Percentiles rank a stretch among this genome's conserved stretches.
phyloP scores from a whole-genome alignment of 139 green algal genomes.

The Mychonastes homosphaera region DNA sequence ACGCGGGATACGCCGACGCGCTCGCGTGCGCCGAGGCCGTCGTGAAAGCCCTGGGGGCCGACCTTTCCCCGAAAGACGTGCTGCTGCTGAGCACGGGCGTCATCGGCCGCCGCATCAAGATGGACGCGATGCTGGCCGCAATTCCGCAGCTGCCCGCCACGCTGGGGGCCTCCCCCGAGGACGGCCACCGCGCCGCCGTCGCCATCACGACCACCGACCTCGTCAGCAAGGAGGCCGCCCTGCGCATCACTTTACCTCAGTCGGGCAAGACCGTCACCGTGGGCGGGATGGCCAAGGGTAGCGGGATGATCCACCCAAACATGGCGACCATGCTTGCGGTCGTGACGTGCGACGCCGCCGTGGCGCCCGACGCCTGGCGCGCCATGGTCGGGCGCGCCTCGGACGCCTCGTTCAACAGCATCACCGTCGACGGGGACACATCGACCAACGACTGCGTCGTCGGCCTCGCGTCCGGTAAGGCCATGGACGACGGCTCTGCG shows the following conservation, averaged over 20 bases:
- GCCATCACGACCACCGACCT: conserved; percentile 85
- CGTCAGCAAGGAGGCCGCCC: conserved; percentile 73
- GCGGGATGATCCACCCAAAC: conserved; percentile 99
- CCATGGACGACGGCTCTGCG: conserved; percentile 33
- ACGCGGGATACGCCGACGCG: conserved; percentile 59
- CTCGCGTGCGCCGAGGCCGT: conserved; percentile 45
- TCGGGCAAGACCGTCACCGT: conserved; percentile 47
- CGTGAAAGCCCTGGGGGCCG: conserved; percentile 49
- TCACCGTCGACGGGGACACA: conserved; percentile 81
- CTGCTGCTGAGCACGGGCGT: conserved; percentile 86
- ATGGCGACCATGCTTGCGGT: conserved; percentile 98
- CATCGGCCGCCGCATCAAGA: conserved; percentile 92
- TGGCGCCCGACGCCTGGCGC: conserved; percentile 62
- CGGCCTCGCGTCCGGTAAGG: conserved; percentile 60
- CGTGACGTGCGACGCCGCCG: conserved; percentile 86
- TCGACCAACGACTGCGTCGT: conserved; percentile 84
- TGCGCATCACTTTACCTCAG: conserved; percentile 53
- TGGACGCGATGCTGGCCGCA: conserved; percentile 65
- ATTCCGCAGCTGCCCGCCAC: conserved; percentile 60
- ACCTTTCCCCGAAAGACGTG: conserved; percentile 51
- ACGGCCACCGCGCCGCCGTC: conserved; percentile 65
- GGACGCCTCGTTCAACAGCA: conserved; percentile 69
- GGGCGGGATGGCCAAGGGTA: conserved; percentile 92
- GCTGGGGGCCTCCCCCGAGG: conserved; percentile 41
- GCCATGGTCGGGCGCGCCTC: conserved; percentile 57